These are phyloP conservation scores for Tuber umbilicatum DNA, from an alignment of 495 filamentous ascomycete species.

Conservation along the genomic window DNA sequence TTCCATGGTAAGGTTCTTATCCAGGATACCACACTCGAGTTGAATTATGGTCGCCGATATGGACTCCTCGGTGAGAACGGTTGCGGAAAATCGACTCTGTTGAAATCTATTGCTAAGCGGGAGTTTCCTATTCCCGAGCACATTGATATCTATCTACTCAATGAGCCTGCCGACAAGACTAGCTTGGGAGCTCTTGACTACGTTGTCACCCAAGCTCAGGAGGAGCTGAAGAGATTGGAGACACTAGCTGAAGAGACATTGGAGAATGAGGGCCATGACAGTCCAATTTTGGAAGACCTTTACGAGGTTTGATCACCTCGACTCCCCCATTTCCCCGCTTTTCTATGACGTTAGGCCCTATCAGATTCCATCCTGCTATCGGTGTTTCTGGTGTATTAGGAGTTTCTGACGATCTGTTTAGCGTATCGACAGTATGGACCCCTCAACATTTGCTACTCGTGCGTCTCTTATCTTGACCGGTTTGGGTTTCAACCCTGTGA, in stretches of 20 bases:
- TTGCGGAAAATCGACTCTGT: constrained; percentile 92
- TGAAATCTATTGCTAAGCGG: constrained; percentile 88
- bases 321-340: neutral
- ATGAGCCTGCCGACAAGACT: constrained; percentile 88
- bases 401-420: constrained; percentile 47
- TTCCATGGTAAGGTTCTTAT: constrained; percentile 98
- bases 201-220: constrained; percentile 93
- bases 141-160: constrained; percentile 96
- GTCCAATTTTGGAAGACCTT: constrained; percentile 81
- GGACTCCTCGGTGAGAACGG: constrained; percentile 97
- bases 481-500: constrained; percentile 97
- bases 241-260: constrained; percentile 81
- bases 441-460: constrained; percentile 96
- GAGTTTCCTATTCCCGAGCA: constrained; percentile 96
- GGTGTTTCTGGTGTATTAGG: constrained; percentile 20
- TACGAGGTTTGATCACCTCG: constrained; percentile 67
- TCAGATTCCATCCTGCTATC: constrained; percentile 6
- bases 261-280: constrained; percentile 85
- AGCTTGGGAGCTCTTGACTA: constrained; percentile 90
- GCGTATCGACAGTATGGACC: constrained; percentile 99
- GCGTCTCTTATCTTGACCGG: constrained; percentile 94
- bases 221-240: constrained; percentile 83
- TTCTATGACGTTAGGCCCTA: neutral
- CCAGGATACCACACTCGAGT: constrained; percentile 83
- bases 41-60: constrained; percentile 88